phyloP scores from a whole-genome alignment of 805 yeast genomes.

The Suhomyces sp. region DNA sequence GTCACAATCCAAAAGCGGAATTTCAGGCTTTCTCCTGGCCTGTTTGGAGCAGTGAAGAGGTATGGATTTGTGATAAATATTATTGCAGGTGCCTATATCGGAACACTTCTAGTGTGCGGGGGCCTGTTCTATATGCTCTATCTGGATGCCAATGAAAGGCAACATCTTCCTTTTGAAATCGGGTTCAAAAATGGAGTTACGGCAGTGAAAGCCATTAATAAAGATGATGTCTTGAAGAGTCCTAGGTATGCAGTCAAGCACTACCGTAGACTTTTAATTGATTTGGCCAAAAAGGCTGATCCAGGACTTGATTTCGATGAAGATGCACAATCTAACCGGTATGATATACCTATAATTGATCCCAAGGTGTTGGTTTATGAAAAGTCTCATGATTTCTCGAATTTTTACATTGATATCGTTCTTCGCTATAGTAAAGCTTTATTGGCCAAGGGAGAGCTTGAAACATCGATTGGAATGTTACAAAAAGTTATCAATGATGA shows the following conservation, averaged over 20 bases:
- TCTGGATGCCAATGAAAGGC: constrained; percentile 38
- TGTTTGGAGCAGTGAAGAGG: constrained; percentile 19
- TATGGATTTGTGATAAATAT: constrained; percentile 36
- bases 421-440: constrained; percentile 41
- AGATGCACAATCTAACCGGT: constrained; percentile 21
- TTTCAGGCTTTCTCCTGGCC: constrained; percentile 18
- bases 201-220: constrained; percentile 43
- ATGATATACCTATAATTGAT: constrained; percentile 35
- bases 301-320: constrained; percentile 29
- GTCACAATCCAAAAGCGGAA: constrained; percentile 2
- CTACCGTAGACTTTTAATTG: constrained; percentile 37
- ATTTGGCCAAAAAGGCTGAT: constrained; percentile 29
- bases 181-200: constrained; percentile 31
- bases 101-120: constrained; percentile 37
- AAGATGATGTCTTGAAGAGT: constrained; percentile 42
- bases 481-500: constrained; percentile 34
- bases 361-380: constrained; percentile 28
- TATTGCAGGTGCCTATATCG: constrained; percentile 44
- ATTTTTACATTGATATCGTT: constrained; percentile 44
- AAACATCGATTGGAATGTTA: constrained; percentile 29
- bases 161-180: constrained; percentile 41
- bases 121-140: constrained; percentile 41
- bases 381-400: constrained; percentile 33
- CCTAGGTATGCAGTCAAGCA: constrained; percentile 46
- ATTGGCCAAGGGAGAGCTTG: constrained; percentile 39